Evolutionary conservation across 2,329 filamentous ascomycete species (phyloP), one percentile per base, ranked within the genome.

Genomic region (Waltergamsia citrina): DNA sequence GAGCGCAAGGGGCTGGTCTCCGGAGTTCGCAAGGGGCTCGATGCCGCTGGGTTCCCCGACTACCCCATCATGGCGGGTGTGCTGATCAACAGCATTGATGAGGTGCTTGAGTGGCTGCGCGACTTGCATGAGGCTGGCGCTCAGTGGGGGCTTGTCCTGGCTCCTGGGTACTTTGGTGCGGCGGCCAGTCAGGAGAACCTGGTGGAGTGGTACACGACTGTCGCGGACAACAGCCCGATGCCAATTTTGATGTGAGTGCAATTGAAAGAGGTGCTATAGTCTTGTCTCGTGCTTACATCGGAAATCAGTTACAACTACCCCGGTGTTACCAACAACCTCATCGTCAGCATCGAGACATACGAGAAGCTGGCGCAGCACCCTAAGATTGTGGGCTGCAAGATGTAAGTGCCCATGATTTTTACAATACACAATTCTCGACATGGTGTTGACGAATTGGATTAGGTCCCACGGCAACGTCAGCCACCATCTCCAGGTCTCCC

Each of bases 301-400:
- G n/a, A 28, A 35, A 2, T 18, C 25, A 66, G 63, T 28, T 69
- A 69, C 45, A 65, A 69, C 43, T 69, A 81, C 52, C 78, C 78
- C 0, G 76, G 73, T 21, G 77, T 82, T 10, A 77, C 74, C 3
- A 82, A 82, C 54, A 69, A 71, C 42, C 60, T 81, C 36, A 58
- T 66, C 40, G 65, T 82, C 29, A 58, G 67, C 5, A 72, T 75
- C 4, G 63, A 71, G 30, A 77, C 73, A 3, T 78, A 78, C 49
- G 68, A 57, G 17, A 51, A 42, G 6, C 65, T 82, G 29, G 72
- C 78, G 3, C 56, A 62, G 32, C 74, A 81, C 49, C 67, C 69
- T 21, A 80, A 78, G 42, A 80, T 82, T 37, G 77, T 81, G 1
- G 78, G 78, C 36, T 77, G 72, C 56, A 82, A 83, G 56, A 71